These are phyloP conservation scores for Zopfia rhizophila DNA, from an alignment of 2,329 filamentous ascomycete species.

Conservation along the genomic window DNA sequence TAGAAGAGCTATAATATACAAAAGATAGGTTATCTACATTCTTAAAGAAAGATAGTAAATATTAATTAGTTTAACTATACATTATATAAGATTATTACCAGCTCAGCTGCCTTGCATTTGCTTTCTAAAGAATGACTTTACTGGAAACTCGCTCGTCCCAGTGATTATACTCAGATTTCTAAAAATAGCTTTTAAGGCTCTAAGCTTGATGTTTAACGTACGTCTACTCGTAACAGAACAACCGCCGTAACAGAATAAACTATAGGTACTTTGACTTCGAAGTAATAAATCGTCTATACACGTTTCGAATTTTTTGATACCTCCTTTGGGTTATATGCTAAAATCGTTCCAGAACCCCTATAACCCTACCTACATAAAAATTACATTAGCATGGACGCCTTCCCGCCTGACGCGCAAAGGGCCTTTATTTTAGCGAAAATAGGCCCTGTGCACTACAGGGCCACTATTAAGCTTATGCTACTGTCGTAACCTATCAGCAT, in stretches of 20 bases:
- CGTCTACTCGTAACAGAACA: too few species aligned
- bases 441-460: slow-evolving; percentile 9
- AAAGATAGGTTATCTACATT: too few species aligned
- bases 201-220: too few species aligned
- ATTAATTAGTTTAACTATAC: too few species aligned
- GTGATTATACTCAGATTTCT: too few species aligned
- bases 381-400: slow-evolving; percentile 3
- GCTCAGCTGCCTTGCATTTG: too few species aligned
- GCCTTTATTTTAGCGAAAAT: slow-evolving; percentile 9
- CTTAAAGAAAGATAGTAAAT: too few species aligned
- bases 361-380: slow-evolving; percentile 8
- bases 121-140: too few species aligned
- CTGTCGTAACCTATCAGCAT: slow-evolving; percentile 13
- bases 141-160: too few species aligned
- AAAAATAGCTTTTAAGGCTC: too few species aligned
- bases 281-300: not conserved
- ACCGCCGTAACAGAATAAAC: slow-evolving; percentile 9
- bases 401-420: slow-evolving; percentile 6
- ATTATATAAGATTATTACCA: too few species aligned
- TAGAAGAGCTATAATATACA: too few species aligned
- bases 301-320: slow-evolving; percentile 1
- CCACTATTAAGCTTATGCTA: slow-evolving; percentile 12
- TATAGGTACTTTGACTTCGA: slow-evolving; percentile 10
- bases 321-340: slow-evolving; percentile 5
- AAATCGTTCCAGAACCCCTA: not conserved